A percentile compares a stretch with the other conserved stretches of the same genome.
Evolutionary conservation across 768 basidiomycete genomes (phyloP).

Genomic region (Boletales sp.): DNA sequence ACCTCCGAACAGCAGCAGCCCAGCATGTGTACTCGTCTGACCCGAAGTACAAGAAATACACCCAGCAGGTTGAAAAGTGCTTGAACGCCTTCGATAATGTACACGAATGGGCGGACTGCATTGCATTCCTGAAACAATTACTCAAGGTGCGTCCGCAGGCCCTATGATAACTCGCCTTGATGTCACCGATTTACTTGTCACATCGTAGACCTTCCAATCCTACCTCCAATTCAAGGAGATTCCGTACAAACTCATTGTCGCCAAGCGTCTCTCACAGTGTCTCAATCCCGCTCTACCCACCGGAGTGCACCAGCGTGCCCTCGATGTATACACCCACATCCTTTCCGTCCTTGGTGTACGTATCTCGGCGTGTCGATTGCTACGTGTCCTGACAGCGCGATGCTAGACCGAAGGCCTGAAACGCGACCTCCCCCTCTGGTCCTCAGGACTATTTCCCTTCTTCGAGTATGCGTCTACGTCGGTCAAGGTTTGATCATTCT

Average conservation of each 20-base stretch:
- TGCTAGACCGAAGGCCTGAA: slow-evolving; percentile 78
- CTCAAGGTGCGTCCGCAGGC: slow-evolving; percentile 60
- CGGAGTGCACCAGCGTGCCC: slow-evolving; percentile 93
- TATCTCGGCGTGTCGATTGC: slow-evolving; percentile 5
- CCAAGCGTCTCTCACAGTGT: slow-evolving; percentile 94
- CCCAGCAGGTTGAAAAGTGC: slow-evolving; percentile 88
- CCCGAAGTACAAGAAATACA: slow-evolving; percentile 93
- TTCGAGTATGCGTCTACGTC: slow-evolving; percentile 99
- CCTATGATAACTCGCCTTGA: neutral
- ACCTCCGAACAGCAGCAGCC: slow-evolving; percentile 38
- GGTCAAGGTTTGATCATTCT: slow-evolving; percentile 64
- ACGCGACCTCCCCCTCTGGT: slow-evolving; percentile 89
- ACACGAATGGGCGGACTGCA: slow-evolving; percentile 99
- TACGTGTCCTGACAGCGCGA: slow-evolving; percentile 6
- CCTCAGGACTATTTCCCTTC: slow-evolving; percentile 94
- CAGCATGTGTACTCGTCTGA: slow-evolving; percentile 67
- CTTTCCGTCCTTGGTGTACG: slow-evolving; percentile 87
- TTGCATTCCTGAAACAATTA: slow-evolving; percentile 91
- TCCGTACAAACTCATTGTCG: slow-evolving; percentile 88
- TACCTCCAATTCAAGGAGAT: slow-evolving; percentile 96
- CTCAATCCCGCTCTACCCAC: slow-evolving; percentile 96
- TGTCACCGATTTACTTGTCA: neutral
- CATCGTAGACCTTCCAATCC: slow-evolving; percentile 78
- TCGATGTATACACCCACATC: slow-evolving; percentile 94
- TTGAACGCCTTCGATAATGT: slow-evolving; percentile 92